Conservation (phyloP, 2,329 filamentous ascomycete species). For the Calonectria pauciramosa region DNA sequence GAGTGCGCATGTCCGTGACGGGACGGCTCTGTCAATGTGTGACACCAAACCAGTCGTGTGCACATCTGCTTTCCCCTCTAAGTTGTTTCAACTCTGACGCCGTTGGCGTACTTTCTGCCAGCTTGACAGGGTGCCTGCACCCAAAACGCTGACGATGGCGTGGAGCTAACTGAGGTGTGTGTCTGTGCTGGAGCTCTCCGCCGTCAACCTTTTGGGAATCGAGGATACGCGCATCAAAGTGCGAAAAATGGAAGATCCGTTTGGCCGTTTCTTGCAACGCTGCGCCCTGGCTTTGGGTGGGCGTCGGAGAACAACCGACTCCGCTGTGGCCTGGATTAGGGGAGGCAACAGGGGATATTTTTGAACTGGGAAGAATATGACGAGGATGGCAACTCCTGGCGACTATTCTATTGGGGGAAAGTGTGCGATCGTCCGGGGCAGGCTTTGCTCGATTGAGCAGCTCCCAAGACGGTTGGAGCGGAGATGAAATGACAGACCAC, state of each 20-base stretch:
- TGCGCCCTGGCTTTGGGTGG: background rate
- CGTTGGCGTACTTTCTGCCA: constrained; percentile 14
- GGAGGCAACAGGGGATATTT: background rate
- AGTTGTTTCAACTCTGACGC: constrained; percentile 38
- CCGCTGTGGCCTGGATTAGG: background rate
- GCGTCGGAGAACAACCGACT: constrained; percentile 3
- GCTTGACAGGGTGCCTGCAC: constrained; percentile 10
- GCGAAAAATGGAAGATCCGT: background rate
- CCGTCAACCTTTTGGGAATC: background rate
- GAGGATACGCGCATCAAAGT: background rate
- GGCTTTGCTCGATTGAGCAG: constrained; percentile 10
- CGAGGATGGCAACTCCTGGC: background rate
- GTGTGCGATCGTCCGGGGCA: background rate
- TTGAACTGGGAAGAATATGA: background rate
- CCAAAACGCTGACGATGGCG: constrained; percentile 16
- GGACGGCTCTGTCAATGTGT: constrained; percentile 1
- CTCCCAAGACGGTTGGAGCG: constrained; percentile 20
- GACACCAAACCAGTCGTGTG: background rate
- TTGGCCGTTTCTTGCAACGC: background rate
- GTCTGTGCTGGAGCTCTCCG: constrained; percentile 8
- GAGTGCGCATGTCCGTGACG: background rate
- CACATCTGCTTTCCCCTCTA: constrained; percentile 25
- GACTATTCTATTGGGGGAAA: constrained; percentile 2
- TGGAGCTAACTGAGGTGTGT: background rate
- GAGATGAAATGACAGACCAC: constrained; percentile 28